Percentiles rank a stretch among this genome's conserved stretches.
Conservation (phyloP, 441 rosid genomes). For the Euphorbia corollata region DNA sequence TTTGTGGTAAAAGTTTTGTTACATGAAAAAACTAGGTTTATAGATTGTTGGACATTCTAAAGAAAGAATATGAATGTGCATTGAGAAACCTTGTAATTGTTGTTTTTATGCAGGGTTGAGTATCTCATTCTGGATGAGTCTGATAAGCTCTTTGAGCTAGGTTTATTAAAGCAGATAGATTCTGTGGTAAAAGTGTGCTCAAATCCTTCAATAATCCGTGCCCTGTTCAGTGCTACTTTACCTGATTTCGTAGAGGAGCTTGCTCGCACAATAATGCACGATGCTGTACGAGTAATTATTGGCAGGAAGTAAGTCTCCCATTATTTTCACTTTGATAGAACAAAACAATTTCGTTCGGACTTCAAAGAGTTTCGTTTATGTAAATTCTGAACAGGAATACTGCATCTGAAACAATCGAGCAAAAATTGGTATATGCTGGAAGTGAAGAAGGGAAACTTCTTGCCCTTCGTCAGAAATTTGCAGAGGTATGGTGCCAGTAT, state of each 20-base stretch:
- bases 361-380: background rate
- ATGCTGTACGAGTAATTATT: conserved; percentile 85
- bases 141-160: conserved; percentile 86
- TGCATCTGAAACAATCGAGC: conserved; percentile 76
- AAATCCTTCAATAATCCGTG: conserved; percentile 72
- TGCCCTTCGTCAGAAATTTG: conserved; percentile 85
- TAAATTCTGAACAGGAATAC: conserved; percentile 52
- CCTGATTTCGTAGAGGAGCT: conserved; percentile 93
- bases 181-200: conserved; percentile 87
- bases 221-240: conserved; percentile 91
- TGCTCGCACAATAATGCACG: conserved; percentile 92
- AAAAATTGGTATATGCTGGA: conserved; percentile 79
- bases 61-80: background rate
- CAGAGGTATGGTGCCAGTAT: conserved; percentile 47
- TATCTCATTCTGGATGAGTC: conserved; percentile 94
- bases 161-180: conserved; percentile 82
- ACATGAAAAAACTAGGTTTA: background rate
- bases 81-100: conserved; percentile 16
- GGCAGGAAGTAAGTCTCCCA: conserved; percentile 69
- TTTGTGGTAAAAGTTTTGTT: too few species aligned
- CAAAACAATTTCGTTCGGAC: background rate
- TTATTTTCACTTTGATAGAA: background rate
- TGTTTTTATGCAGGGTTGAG: conserved; percentile 56
- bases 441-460: conserved; percentile 90
- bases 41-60: background rate